A percentile compares a stretch with the other conserved stretches of the same genome.
These are phyloP conservation scores for Tuber brumale DNA, from an alignment of 495 filamentous ascomycete species.

Conservation along the genomic window DNA sequence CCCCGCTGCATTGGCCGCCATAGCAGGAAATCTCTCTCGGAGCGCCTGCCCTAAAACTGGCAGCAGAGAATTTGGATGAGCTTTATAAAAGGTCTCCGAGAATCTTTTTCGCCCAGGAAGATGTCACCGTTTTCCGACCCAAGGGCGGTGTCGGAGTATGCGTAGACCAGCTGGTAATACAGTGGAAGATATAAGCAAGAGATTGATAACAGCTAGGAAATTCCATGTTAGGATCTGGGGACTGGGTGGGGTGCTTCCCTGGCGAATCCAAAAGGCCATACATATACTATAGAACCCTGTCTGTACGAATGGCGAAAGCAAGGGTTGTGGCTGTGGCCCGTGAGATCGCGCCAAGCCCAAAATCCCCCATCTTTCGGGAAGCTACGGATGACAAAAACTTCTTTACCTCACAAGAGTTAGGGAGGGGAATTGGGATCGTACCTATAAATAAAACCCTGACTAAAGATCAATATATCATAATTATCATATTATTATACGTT, in stretches of 20 bases:
- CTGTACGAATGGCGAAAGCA: slow-evolving; percentile 18
- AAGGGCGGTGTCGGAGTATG: slow-evolving; percentile 11
- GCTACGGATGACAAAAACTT: slow-evolving; percentile 22
- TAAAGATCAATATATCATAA: slow-evolving; percentile 9
- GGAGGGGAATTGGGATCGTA: slow-evolving; percentile 27
- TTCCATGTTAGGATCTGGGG: not conserved
- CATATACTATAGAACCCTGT: slow-evolving; percentile 20
- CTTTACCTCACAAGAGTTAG: slow-evolving; percentile 9
- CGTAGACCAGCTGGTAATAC: slow-evolving; percentile 20
- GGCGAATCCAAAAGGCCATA: slow-evolving; percentile 18
- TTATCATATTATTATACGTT: too few species aligned
- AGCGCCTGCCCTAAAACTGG: slow-evolving; percentile 16
- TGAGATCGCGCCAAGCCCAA: slow-evolving; percentile 23
- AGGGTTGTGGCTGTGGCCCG: slow-evolving; percentile 16
- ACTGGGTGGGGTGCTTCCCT: slow-evolving; percentile 22
- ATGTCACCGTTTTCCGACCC: slow-evolving; percentile 11
- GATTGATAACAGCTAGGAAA: slow-evolving; percentile 11
- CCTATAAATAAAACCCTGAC: slow-evolving; percentile 10
- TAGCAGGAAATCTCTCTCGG: slow-evolving; percentile 7
- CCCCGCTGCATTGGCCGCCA: slow-evolving; percentile 18
- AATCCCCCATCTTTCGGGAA: slow-evolving; percentile 30
- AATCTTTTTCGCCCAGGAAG: not conserved
- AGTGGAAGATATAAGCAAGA: slow-evolving; percentile 27
- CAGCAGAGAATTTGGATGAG: slow-evolving; percentile 12
- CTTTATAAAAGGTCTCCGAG: slow-evolving; percentile 7